Base-by-base conservation (phyloP, 352 stramenopile genomes). In the Hyaloperonospora brassicae region DNA sequence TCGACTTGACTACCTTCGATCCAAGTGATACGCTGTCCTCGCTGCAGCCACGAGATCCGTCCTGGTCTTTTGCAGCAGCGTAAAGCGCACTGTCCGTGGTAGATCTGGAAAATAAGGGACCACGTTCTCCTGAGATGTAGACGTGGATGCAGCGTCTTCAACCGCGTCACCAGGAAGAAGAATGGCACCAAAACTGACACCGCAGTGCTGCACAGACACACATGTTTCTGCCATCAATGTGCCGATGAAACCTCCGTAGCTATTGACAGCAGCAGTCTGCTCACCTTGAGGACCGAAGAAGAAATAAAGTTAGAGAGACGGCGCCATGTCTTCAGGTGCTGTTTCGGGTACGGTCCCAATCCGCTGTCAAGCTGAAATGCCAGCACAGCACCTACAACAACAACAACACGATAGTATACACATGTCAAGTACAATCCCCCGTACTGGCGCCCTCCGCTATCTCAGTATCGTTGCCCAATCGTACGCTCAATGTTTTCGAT, bases 321-420 rank as follows among this genome's bases (percentile, higher is more conserved):
- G 39, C 68, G 68, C 84, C 84, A 94, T 24, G 62, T 71, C 55
- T 82, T 84, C 51, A 72, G 23, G 57, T 94, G 81, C 52, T 89
- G 76, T 65, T 82, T 83, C 14, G 84, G 81, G 55, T 94, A 94
- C 42, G 78, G 64, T 1, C 81, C 84, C 21, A 94, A 64, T 11
- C 81, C 79, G 38, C 77, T 78, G 44, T 94, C 84, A 14, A 94
- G 57, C 64, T 94, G 79, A 59, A 92, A 94, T 14, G 72, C 75
- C 34, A 75, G 49, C 41, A 92, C 84, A 0, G 81, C 80, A 27
- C 57, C 76, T 88, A 40, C 23, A 52, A 46, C 36, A 38, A 31
- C 35, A 50, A 34, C 39, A 24, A 24, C 36, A 58, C 24, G 14
- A 44, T 27, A 44, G 22, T 4, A 44, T 22, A 27, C n/a, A 44